These are phyloP conservation scores for Lindgomyces ingoldianus DNA, from an alignment of 495 filamentous ascomycete genomes.

Conservation along the genomic window DNA sequence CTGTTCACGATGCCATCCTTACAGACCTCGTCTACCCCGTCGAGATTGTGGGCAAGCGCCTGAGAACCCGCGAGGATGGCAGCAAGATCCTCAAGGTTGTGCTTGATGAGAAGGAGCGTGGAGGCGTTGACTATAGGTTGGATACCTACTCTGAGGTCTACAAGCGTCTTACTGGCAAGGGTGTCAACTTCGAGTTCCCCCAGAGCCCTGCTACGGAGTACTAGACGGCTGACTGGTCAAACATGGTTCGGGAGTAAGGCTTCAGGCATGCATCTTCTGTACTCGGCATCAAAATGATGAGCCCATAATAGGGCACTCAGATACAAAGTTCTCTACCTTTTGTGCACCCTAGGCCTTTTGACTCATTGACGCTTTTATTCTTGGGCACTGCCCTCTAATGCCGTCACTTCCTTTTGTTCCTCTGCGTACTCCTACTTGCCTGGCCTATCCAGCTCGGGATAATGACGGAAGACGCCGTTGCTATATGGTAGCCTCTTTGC, in stretches of 20 bases:
- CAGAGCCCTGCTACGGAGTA: constrained; percentile 74
- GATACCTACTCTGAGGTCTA: constrained; percentile 99
- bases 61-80: constrained; percentile 94
- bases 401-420: neutral
- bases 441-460: constrained; percentile 59
- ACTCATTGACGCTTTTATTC: constrained; percentile 1
- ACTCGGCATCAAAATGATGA: constrained; percentile 32
- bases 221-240: constrained; percentile 54
- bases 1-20: constrained; percentile 96
- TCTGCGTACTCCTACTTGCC: neutral
- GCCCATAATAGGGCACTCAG: constrained; percentile 10
- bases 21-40: constrained; percentile 96
- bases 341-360: too few relatives aligned
- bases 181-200: constrained; percentile 96
- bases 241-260: constrained; percentile 26
- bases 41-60: constrained; percentile 98
- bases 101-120: constrained; percentile 99
- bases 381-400: neutral
- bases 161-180: constrained; percentile 88
- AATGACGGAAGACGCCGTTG: constrained; percentile 62
- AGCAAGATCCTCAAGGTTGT: constrained; percentile 97
- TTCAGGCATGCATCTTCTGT: constrained; percentile 32
- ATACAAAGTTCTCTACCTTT: constrained; percentile 6
- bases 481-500: constrained; percentile 56
- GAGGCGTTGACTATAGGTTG: constrained; percentile 95